These are phyloP conservation scores for Annulohypoxylon bovei DNA, from an alignment of 495 filamentous ascomycete species.

Conservation along the genomic window DNA sequence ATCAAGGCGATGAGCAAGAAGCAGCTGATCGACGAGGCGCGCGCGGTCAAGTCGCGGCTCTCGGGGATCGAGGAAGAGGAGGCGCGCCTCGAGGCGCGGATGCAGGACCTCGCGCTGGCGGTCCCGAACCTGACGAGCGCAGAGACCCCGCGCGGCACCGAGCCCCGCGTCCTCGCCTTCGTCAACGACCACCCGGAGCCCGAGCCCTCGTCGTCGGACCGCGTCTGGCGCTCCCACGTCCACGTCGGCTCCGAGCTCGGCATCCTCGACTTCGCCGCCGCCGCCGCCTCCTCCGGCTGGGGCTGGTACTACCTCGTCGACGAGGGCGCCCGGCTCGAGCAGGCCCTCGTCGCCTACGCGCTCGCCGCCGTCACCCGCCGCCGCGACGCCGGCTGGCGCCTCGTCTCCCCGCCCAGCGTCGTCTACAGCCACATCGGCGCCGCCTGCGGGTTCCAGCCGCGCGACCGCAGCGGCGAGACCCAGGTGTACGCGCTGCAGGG, in stretches of 20 bases:
- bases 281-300: constrained; percentile 85
- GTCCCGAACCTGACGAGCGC: constrained; percentile 87
- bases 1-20: constrained; percentile 52
- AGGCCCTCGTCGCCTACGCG: constrained; percentile 89
- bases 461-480: constrained; percentile 89
- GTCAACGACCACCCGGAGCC: constrained; percentile 78
- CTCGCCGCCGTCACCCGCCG: constrained; percentile 72
- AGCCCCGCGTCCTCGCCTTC: constrained; percentile 65
- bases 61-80: constrained; percentile 68
- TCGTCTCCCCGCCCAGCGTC: constrained; percentile 85
- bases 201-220: constrained; percentile 58
- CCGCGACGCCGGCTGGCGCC: constrained; percentile 74
- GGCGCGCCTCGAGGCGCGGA: constrained; percentile 67
- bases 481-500: constrained; percentile 83
- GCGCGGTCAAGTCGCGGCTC: constrained; percentile 72
- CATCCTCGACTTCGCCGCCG: constrained; percentile 84
- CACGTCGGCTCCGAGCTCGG: constrained; percentile 82
- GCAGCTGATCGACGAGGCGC: constrained; percentile 71
- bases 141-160: constrained; percentile 75
- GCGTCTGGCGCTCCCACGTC: constrained; percentile 74
- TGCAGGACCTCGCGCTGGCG: constrained; percentile 76
- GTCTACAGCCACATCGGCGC: constrained; percentile 91
- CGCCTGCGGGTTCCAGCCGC: constrained; percentile 92
- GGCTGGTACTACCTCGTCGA: constrained; percentile 96
- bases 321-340: constrained; percentile 89